These are phyloP conservation scores for Alternaria postmessia DNA, from an alignment of 2,329 filamentous ascomycete genomes.

Conservation along the genomic window DNA sequence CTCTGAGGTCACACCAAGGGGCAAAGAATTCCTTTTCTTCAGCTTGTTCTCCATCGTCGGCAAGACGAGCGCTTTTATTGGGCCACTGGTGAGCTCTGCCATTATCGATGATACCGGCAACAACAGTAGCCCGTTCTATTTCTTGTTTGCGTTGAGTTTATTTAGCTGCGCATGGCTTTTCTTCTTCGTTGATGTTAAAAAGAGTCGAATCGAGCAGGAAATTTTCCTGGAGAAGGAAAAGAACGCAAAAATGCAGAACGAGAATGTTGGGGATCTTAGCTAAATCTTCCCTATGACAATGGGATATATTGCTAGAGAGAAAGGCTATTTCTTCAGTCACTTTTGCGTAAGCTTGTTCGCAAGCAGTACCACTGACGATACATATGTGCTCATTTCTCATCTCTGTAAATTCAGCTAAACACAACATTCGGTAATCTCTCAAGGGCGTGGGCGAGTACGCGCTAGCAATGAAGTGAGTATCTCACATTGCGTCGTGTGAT, in stretches of 20 bases:
- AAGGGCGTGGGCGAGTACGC: neutral
- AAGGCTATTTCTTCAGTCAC: neutral
- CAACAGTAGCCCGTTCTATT: slow-evolving; percentile 71
- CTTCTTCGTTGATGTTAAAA: slow-evolving; percentile 36
- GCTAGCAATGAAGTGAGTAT: neutral
- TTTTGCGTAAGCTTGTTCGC: neutral
- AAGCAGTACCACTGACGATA: too few relatives aligned
- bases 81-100: slow-evolving; percentile 71
- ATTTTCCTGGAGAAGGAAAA: slow-evolving; percentile 34
- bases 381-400: neutral
- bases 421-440: neutral
- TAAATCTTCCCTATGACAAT: neutral
- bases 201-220: slow-evolving; percentile 37
- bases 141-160: slow-evolving; percentile 55
- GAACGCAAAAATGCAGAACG: slow-evolving; percentile 13
- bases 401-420: neutral
- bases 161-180: slow-evolving; percentile 31
- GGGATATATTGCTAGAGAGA: too few relatives aligned
- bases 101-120: slow-evolving; percentile 71
- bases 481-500: neutral
- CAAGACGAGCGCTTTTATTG: slow-evolving; percentile 73
- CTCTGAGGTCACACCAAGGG: slow-evolving; percentile 71
- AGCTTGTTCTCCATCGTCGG: slow-evolving; percentile 73
- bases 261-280: neutral
- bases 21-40: slow-evolving; percentile 76